A percentile compares a stretch with the other conserved stretches of the same genome.
phyloP scores from a whole-genome alignment of 1,284 basidiomycete genomes.

The Papiliotrema nemorosa region DNA sequence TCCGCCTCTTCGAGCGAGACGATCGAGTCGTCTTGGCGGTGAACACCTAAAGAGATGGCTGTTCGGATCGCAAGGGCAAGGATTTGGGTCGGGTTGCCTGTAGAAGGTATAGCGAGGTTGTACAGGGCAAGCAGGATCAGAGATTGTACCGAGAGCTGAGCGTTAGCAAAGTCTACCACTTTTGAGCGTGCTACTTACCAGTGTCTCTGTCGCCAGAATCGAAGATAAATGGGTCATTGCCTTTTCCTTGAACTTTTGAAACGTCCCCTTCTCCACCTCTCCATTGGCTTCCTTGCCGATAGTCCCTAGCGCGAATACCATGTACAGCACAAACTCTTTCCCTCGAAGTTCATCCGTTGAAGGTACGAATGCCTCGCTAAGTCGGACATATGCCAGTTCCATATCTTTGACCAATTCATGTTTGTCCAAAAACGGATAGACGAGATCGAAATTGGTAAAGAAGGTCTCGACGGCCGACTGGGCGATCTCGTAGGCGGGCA shows the following conservation, averaged over 20 bases:
- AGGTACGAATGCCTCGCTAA: background rate
- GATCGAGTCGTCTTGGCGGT: constrained; percentile 22
- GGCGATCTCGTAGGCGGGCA: constrained; percentile 18
- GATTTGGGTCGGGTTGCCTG: constrained; percentile 26
- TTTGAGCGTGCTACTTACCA: constrained; percentile 15
- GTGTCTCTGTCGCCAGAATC: constrained; percentile 23
- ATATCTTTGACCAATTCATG: constrained; percentile 20
- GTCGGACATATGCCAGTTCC: constrained; percentile 19
- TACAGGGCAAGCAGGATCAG: constrained; percentile 29
- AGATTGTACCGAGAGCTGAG: constrained; percentile 24
- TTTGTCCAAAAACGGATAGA: constrained; percentile 29
- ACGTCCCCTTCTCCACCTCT: constrained; percentile 15
- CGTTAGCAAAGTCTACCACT: background rate
- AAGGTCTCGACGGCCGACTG: constrained; percentile 20
- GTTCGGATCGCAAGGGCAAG: constrained; percentile 28
- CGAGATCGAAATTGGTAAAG: constrained; percentile 23
- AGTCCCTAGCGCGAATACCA: constrained; percentile 32
- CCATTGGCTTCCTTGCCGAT: constrained; percentile 17
- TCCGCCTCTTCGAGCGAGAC: constrained; percentile 15
- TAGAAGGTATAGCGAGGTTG: constrained; percentile 22
- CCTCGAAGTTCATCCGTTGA: constrained; percentile 3
- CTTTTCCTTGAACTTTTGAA: constrained; percentile 13
- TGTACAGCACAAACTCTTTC: constrained; percentile 30
- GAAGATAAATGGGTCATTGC: constrained; percentile 17
- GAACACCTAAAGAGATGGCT: constrained; percentile 27